Evolutionary conservation across 208 protist genomes (phyloP).

Genomic region (Wallacemonas sp.): DNA sequence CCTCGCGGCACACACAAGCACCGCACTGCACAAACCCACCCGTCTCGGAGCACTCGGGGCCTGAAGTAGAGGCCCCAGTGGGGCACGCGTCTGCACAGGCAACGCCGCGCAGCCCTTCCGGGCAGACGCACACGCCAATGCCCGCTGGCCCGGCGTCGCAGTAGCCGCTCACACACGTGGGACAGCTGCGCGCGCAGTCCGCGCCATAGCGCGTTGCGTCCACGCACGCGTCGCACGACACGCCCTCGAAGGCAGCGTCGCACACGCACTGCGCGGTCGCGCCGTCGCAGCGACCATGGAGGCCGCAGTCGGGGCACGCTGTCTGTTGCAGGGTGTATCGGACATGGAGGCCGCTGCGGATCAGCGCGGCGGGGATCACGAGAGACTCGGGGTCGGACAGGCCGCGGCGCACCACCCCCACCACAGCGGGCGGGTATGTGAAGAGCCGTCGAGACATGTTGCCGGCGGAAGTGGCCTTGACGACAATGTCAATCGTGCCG

Average conservation of each 20-base stretch:
- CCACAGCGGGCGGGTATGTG: conserved; percentile 29
- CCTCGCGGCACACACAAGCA: conserved; percentile 23
- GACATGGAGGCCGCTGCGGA: conserved; percentile 3
- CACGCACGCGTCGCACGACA: conserved; percentile 23
- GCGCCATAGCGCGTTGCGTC: background rate
- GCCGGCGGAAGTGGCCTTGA: background rate
- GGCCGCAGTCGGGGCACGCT: conserved; percentile 29
- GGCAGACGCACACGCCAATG: background rate
- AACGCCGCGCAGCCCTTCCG: background rate
- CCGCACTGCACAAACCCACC: conserved; percentile 40
- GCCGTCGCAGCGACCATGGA: conserved; percentile 33
- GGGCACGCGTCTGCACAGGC: background rate
- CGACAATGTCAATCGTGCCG: conserved; percentile 24
- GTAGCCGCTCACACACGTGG: background rate
- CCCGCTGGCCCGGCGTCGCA: background rate
- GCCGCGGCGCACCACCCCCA: conserved; percentile 38
- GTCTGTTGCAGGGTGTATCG: conserved; percentile 14
- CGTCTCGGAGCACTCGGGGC: conserved; percentile 20
- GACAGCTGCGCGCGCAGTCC: background rate
- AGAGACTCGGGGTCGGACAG: conserved; percentile 31
- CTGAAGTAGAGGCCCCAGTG: background rate
- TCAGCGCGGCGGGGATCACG: background rate
- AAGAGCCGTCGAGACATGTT: background rate
- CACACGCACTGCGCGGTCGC: conserved; percentile 25
- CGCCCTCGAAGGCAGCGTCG: conserved; percentile 27